Conservation (phyloP, 2,329 filamentous ascomycete species). For the Pseudophaeomoniella oleicola region DNA sequence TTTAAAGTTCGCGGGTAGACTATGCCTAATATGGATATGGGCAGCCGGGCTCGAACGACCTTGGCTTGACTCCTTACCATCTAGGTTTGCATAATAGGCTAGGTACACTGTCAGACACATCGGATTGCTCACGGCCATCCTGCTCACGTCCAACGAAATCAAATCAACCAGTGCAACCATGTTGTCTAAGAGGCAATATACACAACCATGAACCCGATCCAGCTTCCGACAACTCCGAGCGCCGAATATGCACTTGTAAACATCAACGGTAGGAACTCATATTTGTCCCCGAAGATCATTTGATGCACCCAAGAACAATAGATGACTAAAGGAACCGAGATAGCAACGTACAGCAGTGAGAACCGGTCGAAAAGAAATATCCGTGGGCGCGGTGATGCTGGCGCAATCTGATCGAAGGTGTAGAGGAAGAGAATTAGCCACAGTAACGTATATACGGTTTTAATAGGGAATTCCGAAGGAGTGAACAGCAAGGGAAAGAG, state of each 20-base stretch:
- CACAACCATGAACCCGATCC: constrained; percentile 86
- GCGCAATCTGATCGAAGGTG: constrained; percentile 74
- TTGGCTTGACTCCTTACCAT: background rate
- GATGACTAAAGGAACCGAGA: constrained; percentile 75
- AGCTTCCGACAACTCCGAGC: constrained; percentile 87
- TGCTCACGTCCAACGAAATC: background rate
- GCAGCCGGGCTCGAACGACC: background rate
- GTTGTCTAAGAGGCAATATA: constrained; percentile 45
- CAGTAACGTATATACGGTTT: constrained; percentile 80
- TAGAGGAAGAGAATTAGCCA: constrained; percentile 82
- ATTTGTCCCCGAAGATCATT: constrained; percentile 65
- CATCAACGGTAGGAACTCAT: constrained; percentile 91
- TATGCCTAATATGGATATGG: background rate
- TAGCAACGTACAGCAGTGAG: constrained; percentile 72
- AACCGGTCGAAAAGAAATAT: constrained; percentile 88
- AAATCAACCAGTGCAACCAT: too few species aligned
- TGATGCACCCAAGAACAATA: constrained; percentile 80
- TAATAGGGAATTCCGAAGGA: constrained; percentile 80
- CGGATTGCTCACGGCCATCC: background rate
- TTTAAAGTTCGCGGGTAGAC: background rate
- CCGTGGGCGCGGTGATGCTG: constrained; percentile 62
- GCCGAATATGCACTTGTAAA: constrained; percentile 92
- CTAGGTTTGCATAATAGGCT: too few species aligned
- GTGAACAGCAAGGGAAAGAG: constrained; percentile 91
- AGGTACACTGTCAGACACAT: background rate